These are phyloP conservation scores for Hypoxylon sp. DNA, from an alignment of 2,329 filamentous ascomycete genomes.

Conservation along the genomic window DNA sequence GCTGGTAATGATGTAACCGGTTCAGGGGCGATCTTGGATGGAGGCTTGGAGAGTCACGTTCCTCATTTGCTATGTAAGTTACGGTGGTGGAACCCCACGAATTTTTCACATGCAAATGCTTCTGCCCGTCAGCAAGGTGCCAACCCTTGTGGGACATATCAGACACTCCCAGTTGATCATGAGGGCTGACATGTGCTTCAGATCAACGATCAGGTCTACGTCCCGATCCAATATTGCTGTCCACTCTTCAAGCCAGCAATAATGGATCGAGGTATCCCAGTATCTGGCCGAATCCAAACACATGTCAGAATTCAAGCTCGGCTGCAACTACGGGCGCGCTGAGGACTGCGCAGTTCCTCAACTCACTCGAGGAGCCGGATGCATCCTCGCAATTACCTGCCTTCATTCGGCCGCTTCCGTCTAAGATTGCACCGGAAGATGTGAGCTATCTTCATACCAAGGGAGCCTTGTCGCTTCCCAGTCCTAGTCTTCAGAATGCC, in stretches of 20 bases:
- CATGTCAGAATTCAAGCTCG: slow-evolving; percentile 48
- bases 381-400: slow-evolving; percentile 67
- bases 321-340: slow-evolving; percentile 52
- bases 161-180: slow-evolving; percentile 39
- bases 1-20: slow-evolving; percentile 47
- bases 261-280: slow-evolving; percentile 52
- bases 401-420: slow-evolving; percentile 85
- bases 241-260: slow-evolving; percentile 50
- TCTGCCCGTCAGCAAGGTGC: slow-evolving; percentile 28
- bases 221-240: slow-evolving; percentile 54
- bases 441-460: slow-evolving; percentile 86
- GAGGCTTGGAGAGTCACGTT: slow-evolving; percentile 60
- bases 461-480: slow-evolving; percentile 85
- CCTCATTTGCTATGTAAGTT: slow-evolving; percentile 66
- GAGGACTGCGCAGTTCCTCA: slow-evolving; percentile 61
- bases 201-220: slow-evolving; percentile 51
- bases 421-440: slow-evolving; percentile 84
- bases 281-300: slow-evolving; percentile 54
- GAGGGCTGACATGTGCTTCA: slow-evolving; percentile 52
- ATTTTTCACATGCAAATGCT: slow-evolving; percentile 51
- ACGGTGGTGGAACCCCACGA: slow-evolving; percentile 41
- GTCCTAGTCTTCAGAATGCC: slow-evolving; percentile 79
- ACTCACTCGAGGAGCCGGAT: slow-evolving; percentile 65
- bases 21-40: slow-evolving; percentile 44
- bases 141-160: slow-evolving; percentile 37